Base-by-base conservation (phyloP, 352 stramenopile genomes). In the Phytophthora boehmeriae region DNA sequence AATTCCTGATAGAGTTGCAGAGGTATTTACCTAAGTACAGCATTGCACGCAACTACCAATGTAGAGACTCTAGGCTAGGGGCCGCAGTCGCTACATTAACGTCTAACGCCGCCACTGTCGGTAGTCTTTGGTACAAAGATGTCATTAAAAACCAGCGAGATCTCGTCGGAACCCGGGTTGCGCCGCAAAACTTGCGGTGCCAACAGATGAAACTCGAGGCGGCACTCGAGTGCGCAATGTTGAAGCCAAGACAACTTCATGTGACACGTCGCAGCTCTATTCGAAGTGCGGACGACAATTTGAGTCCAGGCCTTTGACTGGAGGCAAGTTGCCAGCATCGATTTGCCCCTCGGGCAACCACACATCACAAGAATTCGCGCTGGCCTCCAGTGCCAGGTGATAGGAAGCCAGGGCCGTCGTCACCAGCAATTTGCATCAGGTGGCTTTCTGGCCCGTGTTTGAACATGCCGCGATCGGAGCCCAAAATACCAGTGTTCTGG, bases 401-500 rank as follows among this genome's bases (percentile, higher is more conserved):
- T 23, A 13, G 23, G 5, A 19, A 20, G 41, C 23, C 25, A 6
- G 52, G 25, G 42, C 13, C n/a, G 23, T 48, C 17, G 23, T 22
- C 14, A 14, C 58, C 59, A 41, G 17, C 22, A 61, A 38, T 53
- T 66, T 63, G 52, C 59, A 38, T 57, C 34, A 2, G 34, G 34
- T 39, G 6, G 30, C 30, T 16, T 42, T 42, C 38, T 19, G 38
- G n/a, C 16, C 38, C n/a, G 38, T 60, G n/a, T 63, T 53, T 63
- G 45, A 30, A 45, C 60, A 68, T 54, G 54, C 30, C 54, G 50
- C 56, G 28, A 20, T n/a, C 8, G 16, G 23, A 46, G 19, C 59
- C 61, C 55, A 69, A 65, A 65, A 69, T 68, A 64, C 38, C 5
- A 8, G 14, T 52, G 35, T 54, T 66, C 44, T 62, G 59, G 58